Conservation (phyloP, 2,329 filamentous ascomycete species). For the Penicillium sclerotigenum region DNA sequence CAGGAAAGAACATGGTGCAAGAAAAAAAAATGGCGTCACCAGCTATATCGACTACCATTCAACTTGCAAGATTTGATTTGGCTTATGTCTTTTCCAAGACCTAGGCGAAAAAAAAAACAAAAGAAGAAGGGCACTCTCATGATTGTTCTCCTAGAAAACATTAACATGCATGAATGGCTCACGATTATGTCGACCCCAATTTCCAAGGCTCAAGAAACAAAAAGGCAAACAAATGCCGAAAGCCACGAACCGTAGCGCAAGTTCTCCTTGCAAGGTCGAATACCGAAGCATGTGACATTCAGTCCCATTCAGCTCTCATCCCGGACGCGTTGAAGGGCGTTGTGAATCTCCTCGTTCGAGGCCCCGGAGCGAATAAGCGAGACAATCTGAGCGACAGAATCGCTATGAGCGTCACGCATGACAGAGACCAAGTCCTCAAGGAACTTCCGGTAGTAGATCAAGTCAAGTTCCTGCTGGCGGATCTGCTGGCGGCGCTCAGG, state of each 20-base stretch:
- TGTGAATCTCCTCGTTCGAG: slow-evolving; percentile 27
- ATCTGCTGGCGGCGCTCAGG: not conserved
- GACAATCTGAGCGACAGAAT: slow-evolving; percentile 24
- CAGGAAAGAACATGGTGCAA: not conserved
- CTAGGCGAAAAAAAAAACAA: not conserved
- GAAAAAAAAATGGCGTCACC: not conserved
- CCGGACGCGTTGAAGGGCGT: slow-evolving; percentile 15
- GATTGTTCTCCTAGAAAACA: not conserved
- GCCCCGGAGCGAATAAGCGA: slow-evolving; percentile 30
- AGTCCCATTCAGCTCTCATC: not conserved
- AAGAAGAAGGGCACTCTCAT: not conserved
- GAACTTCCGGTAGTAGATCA: slow-evolving; percentile 26
- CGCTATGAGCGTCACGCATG: slow-evolving; percentile 24
- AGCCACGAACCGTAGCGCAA: not conserved
- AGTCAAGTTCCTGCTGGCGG: not conserved
- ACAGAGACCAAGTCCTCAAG: slow-evolving; percentile 26
- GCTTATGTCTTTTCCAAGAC: not conserved
- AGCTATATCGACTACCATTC: not conserved
- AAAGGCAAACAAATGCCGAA: not conserved
- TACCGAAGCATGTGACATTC: not conserved
- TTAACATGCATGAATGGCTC: not conserved
- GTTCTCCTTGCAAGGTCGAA: not conserved
- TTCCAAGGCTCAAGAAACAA: not conserved
- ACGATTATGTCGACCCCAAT: not conserved
- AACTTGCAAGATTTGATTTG: not conserved